Percentiles rank a stretch among this genome's conserved stretches.
These are phyloP conservation scores for Purshia tridentata DNA, from an alignment of 306 rosid genomes.

Conservation along the genomic window DNA sequence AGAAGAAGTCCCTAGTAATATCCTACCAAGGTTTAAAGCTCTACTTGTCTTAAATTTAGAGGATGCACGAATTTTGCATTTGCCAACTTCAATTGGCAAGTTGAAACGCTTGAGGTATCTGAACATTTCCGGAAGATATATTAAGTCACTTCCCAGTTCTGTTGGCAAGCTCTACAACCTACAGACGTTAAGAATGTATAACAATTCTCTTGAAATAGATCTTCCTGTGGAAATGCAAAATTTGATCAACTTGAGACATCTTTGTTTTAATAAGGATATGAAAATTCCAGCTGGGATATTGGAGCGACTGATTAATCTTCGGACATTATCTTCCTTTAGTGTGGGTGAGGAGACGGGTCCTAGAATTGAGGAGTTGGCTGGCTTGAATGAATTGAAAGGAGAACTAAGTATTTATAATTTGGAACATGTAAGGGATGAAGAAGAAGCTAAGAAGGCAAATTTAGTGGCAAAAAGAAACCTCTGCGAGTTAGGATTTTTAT, in stretches of 20 bases:
- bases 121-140: not conserved
- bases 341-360: not conserved
- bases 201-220: fast-evolving
- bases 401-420: not conserved
- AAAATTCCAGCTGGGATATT: not conserved
- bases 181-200: not conserved
- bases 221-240: not conserved
- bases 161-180: conserved; percentile 10
- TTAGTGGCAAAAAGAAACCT: not conserved
- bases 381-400: not conserved
- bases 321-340: not conserved
- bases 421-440: not conserved
- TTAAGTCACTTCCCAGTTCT: conserved; percentile 10
- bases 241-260: not conserved
- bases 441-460: not conserved
- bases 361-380: not conserved
- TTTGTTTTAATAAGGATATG: not conserved
- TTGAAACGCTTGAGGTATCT: conserved; percentile 20
- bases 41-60: conserved; percentile 2
- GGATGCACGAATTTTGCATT: not conserved
- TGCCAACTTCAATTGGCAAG: conserved; percentile 11
- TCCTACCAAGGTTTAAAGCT: not conserved
- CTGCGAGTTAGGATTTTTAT: not conserved
- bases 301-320: not conserved
- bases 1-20: no score